A percentile compares a stretch with the other conserved stretches of the same genome.
Conservation (phyloP, 192 early-diverging fungal species). For the Phlyctochytrium arcticum region DNA sequence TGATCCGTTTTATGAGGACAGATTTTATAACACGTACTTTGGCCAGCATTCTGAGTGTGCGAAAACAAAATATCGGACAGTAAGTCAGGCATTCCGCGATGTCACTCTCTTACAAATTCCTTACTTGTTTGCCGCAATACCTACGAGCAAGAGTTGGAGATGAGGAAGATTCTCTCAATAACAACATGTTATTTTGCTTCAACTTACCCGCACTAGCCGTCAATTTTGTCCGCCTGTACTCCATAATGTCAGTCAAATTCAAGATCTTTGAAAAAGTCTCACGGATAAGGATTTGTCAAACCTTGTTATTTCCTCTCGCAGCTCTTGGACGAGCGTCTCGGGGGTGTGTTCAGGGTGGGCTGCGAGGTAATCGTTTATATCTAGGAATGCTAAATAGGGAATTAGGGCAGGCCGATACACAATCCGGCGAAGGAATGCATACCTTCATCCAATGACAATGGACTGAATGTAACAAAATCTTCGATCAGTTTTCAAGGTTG, state of each 20-base stretch:
- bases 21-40: conserved; percentile 12
- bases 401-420: background rate
- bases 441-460: conserved; percentile 52
- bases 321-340: conserved; percentile 42
- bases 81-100: too few species aligned
- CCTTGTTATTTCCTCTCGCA: conserved; percentile 47
- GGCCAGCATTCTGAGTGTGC: conserved; percentile 34
- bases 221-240: conserved; percentile 9
- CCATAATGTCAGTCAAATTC: too few species aligned
- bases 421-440: background rate
- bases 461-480: conserved; percentile 9
- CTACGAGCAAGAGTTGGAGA: background rate
- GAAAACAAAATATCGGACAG: too few species aligned
- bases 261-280: too few species aligned
- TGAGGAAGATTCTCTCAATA: too few species aligned
- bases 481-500: conserved; percentile 2
- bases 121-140: conserved; percentile 31
- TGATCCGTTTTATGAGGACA: too few species aligned
- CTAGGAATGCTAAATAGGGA: conserved; percentile 30
- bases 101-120: too few species aligned
- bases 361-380: conserved; percentile 46
- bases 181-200: background rate
- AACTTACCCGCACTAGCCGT: conserved; percentile 34
- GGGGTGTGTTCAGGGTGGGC: conserved; percentile 30
- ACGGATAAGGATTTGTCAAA: too few species aligned